phyloP scores from a whole-genome alignment of 257 asterid genomes.

The Leptodermis oblonga region DNA sequence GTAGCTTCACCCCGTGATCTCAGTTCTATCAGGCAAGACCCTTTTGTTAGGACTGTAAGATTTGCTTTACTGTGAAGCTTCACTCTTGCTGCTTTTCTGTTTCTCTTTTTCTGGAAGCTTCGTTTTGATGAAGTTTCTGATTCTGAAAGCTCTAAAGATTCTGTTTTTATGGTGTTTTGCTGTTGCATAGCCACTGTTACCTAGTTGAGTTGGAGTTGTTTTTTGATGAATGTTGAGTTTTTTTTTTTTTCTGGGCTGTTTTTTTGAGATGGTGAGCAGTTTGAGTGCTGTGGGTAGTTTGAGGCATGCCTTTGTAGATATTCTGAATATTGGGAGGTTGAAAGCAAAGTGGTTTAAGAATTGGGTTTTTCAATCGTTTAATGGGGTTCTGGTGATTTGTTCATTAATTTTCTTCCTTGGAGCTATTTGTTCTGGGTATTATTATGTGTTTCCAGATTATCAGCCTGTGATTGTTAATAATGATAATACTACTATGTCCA shows the following conservation, averaged over 20 bases:
- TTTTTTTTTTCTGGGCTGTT: constrained; percentile 9
- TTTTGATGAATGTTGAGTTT: constrained; percentile 18
- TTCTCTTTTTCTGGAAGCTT: constrained; percentile 3
- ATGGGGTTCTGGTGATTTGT: constrained; percentile 50
- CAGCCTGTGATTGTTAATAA: constrained; percentile 30
- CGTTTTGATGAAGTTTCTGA: not conserved
- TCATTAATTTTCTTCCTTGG: constrained; percentile 55
- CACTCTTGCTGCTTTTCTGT: not conserved
- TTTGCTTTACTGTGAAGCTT: constrained; percentile 23
- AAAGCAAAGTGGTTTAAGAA: constrained; percentile 37
- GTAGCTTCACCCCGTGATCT: constrained; percentile 12
- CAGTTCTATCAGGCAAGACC: not conserved
- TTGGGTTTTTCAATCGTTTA: constrained; percentile 56
- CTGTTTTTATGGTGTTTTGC: not conserved
- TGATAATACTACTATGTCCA: constrained; percentile 17
- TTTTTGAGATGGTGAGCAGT: constrained; percentile 34
- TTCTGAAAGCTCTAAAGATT: not conserved
- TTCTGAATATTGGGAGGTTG: constrained; percentile 40
- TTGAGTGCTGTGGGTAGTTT: constrained; percentile 31
- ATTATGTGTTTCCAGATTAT: constrained; percentile 42
- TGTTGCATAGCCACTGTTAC: not conserved
- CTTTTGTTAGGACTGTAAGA: constrained; percentile 32
- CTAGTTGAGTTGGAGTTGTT: not conserved
- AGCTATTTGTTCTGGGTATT: constrained; percentile 63
- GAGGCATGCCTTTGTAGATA: constrained; percentile 34